These are phyloP conservation scores for Alopecurus myosuroides DNA, from an alignment of 176 grass and related monocot genomes.

Conservation along the genomic window DNA sequence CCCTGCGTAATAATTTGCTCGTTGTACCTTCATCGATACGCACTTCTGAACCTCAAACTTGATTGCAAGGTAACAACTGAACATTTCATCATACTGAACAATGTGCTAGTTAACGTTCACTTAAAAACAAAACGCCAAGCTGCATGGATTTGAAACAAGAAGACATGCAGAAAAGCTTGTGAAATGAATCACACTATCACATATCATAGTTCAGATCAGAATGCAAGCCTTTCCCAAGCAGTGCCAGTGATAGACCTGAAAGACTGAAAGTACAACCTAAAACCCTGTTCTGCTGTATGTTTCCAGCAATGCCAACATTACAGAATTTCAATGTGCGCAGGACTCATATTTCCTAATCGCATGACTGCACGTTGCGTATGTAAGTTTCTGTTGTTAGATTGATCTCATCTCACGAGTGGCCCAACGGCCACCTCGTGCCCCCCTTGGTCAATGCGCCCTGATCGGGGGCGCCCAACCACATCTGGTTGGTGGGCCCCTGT, in stretches of 20 bases:
- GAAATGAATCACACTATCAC: background rate
- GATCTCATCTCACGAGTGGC: no score
- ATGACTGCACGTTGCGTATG: no score
- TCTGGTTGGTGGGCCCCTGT: no score
- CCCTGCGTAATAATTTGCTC: no score
- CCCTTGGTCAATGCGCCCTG: no score
- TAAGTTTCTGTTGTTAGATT: no score
- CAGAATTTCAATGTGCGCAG: background rate
- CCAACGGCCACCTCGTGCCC: no score
- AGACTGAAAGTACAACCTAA: background rate
- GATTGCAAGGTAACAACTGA: background rate
- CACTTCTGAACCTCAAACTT: background rate
- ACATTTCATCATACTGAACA: background rate
- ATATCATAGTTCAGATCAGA: background rate
- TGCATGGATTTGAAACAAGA: no score
- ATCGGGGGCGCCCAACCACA: no score
- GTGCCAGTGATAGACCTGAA: no score
- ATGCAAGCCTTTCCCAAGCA: background rate
- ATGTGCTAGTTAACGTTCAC: background rate
- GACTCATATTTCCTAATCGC: background rate
- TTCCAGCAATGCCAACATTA: background rate
- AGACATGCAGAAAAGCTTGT: no score
- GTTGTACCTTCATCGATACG: background rate
- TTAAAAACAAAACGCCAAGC: no score
- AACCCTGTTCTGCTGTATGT: background rate